phyloP scores from a whole-genome alignment of 1,284 basidiomycete species.

The Ceratobasidium sp. region DNA sequence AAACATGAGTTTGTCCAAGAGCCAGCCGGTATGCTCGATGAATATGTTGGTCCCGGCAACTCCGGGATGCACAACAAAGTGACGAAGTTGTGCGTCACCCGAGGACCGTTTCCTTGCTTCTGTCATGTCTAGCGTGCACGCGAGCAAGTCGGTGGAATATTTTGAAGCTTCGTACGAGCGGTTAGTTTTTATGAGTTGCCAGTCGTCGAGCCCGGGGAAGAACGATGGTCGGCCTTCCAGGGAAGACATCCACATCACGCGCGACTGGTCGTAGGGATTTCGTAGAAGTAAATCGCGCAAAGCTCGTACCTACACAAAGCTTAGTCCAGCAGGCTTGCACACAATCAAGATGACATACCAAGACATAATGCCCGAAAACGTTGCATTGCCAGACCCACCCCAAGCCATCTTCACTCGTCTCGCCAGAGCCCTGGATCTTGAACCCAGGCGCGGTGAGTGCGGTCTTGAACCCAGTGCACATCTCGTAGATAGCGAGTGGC shows the following conservation, averaged over 20 bases:
- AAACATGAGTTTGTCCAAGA: constrained; percentile 68
- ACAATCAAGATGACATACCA: constrained; percentile 67
- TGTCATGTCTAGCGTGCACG: constrained; percentile 65
- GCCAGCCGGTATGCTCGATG: constrained; percentile 62
- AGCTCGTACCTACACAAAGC: constrained; percentile 33
- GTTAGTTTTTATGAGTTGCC: constrained; percentile 73
- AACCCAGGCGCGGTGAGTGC: constrained; percentile 70
- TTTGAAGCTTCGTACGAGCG: constrained; percentile 82
- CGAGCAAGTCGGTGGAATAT: constrained; percentile 83
- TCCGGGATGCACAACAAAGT: constrained; percentile 80
- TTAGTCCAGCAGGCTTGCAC: not conserved
- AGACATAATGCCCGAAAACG: constrained; percentile 82
- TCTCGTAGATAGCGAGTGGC: constrained; percentile 64
- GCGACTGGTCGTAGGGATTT: constrained; percentile 61
- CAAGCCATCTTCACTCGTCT: constrained; percentile 75
- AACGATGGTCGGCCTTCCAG: constrained; percentile 69
- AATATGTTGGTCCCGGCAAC: constrained; percentile 77
- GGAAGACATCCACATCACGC: constrained; percentile 87
- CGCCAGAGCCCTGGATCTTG: constrained; percentile 72
- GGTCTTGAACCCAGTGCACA: constrained; percentile 63
- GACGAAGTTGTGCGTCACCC: constrained; percentile 60
- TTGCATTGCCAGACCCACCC: constrained; percentile 91
- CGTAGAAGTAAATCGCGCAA: constrained; percentile 53
- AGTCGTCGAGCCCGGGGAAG: constrained; percentile 70
- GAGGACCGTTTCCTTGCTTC: constrained; percentile 55